These are phyloP conservation scores for Yamadazyma akitaensis DNA, from an alignment of 805 yeast species.

Conservation along the genomic window DNA sequence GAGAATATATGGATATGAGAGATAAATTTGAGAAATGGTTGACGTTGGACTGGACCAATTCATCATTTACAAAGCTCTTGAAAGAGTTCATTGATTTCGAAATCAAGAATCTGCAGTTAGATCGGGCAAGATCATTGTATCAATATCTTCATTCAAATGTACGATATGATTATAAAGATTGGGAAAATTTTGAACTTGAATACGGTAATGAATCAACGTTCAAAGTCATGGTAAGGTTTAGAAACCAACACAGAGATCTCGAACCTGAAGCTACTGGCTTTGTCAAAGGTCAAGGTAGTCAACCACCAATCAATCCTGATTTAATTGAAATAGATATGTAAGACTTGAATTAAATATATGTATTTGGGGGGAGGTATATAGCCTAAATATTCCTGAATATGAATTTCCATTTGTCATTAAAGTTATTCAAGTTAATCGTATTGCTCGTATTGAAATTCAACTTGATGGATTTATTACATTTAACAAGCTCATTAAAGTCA, in stretches of 20 bases:
- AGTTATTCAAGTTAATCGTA: slow-evolving; percentile 31
- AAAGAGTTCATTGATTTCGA: slow-evolving; percentile 60
- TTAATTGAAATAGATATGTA: slow-evolving; percentile 58
- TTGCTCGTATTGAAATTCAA: slow-evolving; percentile 35
- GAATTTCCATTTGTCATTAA: slow-evolving; percentile 37
- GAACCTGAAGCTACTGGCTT: slow-evolving; percentile 30
- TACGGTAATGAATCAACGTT: slow-evolving; percentile 69
- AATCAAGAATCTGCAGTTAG: slow-evolving; percentile 44
- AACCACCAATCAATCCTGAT: slow-evolving; percentile 45
- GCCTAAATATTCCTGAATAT: slow-evolving; percentile 12
- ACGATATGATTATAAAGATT: slow-evolving; percentile 23
- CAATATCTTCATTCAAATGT: slow-evolving; percentile 31
- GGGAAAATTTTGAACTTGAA: slow-evolving; percentile 73
- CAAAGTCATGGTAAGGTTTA: slow-evolving; percentile 67
- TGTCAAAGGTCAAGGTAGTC: slow-evolving; percentile 32
- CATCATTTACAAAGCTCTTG: slow-evolving; percentile 46
- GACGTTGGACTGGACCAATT: slow-evolving; percentile 42
- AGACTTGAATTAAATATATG: slow-evolving; percentile 1
- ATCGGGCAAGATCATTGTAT: slow-evolving; percentile 62
- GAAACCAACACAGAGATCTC: slow-evolving; percentile 32
- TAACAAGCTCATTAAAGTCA: slow-evolving; percentile 30
- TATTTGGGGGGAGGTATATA: slow-evolving; percentile 1
- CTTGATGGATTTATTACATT: slow-evolving; percentile 32
- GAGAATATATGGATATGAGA: slow-evolving; percentile 8
- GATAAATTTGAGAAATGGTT: slow-evolving; percentile 11